These are phyloP conservation scores for Climacium dendroides DNA, from an alignment of 225 moss, liverwort and hornwort genomes.

Conservation along the genomic window DNA sequence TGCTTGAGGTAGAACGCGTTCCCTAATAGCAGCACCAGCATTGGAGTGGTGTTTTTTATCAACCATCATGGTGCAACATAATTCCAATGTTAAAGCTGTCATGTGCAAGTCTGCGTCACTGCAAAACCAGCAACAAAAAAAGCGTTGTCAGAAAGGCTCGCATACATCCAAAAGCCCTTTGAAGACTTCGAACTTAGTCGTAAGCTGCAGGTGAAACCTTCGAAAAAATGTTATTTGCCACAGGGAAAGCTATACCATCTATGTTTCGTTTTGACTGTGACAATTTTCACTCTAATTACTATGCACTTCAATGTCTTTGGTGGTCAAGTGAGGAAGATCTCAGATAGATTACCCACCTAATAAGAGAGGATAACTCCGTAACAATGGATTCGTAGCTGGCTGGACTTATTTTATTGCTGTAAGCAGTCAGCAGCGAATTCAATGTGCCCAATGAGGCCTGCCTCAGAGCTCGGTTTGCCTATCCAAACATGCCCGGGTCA, in stretches of 20 bases:
- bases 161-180: background rate
- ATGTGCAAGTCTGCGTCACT: constrained; percentile 99
- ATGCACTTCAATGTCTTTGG: background rate
- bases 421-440: constrained; percentile 80
- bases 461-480: constrained; percentile 90
- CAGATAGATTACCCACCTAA: constrained; percentile 42
- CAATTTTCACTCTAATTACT: background rate
- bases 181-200: background rate
- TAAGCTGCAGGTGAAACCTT: background rate
- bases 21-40: constrained; percentile 88
- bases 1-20: constrained; percentile 92
- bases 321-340: background rate
- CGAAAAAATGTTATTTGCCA: background rate
- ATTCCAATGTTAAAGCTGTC: constrained; percentile 95
- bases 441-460: constrained; percentile 97
- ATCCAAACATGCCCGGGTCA: background rate
- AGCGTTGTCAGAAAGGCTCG: background rate
- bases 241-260: background rate
- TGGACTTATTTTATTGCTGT: constrained; percentile 86
- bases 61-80: constrained; percentile 99
- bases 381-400: constrained; percentile 92
- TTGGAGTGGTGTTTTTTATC: constrained; percentile 91
- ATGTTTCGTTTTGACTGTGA: background rate
- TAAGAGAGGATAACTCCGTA: constrained; percentile 86
- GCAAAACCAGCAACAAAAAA: constrained; percentile 11